Base-by-base conservation (phyloP, 176 grass and related monocot genomes). In the Eleusine indica region DNA sequence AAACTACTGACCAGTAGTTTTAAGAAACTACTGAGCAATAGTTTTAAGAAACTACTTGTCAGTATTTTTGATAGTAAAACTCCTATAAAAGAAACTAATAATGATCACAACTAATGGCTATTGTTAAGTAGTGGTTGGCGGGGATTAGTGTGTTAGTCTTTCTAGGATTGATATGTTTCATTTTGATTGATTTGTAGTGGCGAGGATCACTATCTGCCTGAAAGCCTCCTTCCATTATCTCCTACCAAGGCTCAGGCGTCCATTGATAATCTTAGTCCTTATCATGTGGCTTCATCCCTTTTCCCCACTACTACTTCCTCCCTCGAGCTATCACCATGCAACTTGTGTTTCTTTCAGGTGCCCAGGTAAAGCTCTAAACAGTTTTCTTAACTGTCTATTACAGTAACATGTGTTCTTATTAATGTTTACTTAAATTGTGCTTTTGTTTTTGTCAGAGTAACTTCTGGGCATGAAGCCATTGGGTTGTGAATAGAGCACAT, bases 331-430 rank as follows among this genome's bases (percentile, higher is more conserved):
- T 80, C 90, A 40, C 92, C 87, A 4, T 90, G 90, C 85, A 93
- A 74, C 85, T 89, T 88, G 9, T 94, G 86, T 68, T 97, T 93
- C 87, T 94, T 93, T 78, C 81, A 94, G 82, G 86, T 92, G 85
- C 94, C 94, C 43, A 94, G 94, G 94, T 97, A 86, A 71, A 87
- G 13, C 16, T 75, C 66, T 7, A 15, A 64, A 30, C 25, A 64
- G 4, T 30, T 15, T 30, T 64, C 25, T 29, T 64, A 30, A 32
- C 4, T 64, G 10, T 30, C 11, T 89, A 87, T 74, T 83, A 14
- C 43, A 40, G 1, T 7, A 64, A 2, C 1, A 51, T 48, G 5
- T 30, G 18, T n/a, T 49, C 7, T 71, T 28, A 3, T 70, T 21
- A 47, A 28, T 69, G 9, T 73, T 57, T 8, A 71, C 4, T 30